Base-by-base conservation (phyloP, 345 rosid species). In the Draba incana region DNA sequence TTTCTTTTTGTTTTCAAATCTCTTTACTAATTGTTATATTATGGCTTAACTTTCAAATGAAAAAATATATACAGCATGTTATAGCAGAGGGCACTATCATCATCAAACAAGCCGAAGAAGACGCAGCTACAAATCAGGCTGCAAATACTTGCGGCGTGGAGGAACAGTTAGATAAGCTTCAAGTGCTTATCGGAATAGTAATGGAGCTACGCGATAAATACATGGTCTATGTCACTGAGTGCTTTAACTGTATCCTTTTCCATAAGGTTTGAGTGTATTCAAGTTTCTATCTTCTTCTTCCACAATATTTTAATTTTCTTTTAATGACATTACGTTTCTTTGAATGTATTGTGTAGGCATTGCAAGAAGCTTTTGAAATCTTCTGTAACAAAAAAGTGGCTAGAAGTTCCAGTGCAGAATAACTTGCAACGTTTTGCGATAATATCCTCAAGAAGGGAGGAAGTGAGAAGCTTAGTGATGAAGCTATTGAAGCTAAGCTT, bases 41-140 rank as follows among this genome's bases (percentile, higher is more conserved):
- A 10, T 35, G 39, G 8, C 39, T 8, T 35, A 35, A 35, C 39
- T 8, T 35, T 35, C 8, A 1, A 1, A 10, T 3, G 39, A 35
- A 35, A 35, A 35, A 7, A 35, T 35, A 28, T 33, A 31, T 62
- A 49, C 68, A 86, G 92, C 92, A 92, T 75, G 78, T 95, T 42
- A 82, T 86, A 45, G 83, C 81, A n/a, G 96, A 89, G 62, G 97
- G 98, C 14, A 80, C 82, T 13, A 80, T 79, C 30, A 82, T 89
- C 68, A 83, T 95, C 74, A 89, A 86, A 68, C 98, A 87, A 63
- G 97, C 93, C 10, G 89, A 88, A 69, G 99, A 92, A 69, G 99
- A 92, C 33, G 86, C 96, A 75, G 96, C 83, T 20, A 2, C 60
- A 6, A 20, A 15, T 10, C 51, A 63, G 66, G 66, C 50, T 41